phyloP scores from a whole-genome alignment of 352 stramenopile genomes.

The Phytopythium delawarense region DNA sequence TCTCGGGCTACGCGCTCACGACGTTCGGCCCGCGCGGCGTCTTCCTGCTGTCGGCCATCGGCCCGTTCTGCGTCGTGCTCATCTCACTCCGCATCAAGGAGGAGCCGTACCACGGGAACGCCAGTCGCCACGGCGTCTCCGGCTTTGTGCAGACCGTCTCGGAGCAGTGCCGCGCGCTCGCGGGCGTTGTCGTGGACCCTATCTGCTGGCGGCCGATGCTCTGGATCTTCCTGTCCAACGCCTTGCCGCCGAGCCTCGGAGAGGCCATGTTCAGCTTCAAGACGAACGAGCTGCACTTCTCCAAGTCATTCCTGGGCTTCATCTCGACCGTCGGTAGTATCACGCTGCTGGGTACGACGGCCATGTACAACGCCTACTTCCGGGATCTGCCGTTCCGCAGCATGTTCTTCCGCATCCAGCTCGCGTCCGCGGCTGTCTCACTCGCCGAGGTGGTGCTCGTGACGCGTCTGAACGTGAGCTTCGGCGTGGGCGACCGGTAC shows the following conservation, averaged over 20 bases:
- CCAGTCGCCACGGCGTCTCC: conserved; percentile 5
- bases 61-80: conserved; percentile 56
- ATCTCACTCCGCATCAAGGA: conserved; percentile 61
- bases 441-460: conserved; percentile 72
- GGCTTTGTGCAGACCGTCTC: conserved; percentile 51
- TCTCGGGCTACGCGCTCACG: conserved; percentile 57
- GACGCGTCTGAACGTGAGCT: conserved; percentile 50
- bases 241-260: conserved; percentile 58
- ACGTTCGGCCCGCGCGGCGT: conserved; percentile 56
- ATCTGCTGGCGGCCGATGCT: conserved; percentile 77
- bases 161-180: conserved; percentile 45
- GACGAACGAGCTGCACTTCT: conserved; percentile 67
- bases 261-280: conserved; percentile 87
- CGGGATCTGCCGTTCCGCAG: conserved; percentile 69
- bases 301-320: conserved; percentile 74
- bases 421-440: conserved; percentile 61
- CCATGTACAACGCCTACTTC: conserved; percentile 79
- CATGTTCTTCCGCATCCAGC: conserved; percentile 74
- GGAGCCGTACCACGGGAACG: conserved; percentile 26
- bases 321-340: conserved; percentile 73
- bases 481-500: conserved; percentile 61
- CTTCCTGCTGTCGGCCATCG: conserved; percentile 71
- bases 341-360: conserved; percentile 64
- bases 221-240: conserved; percentile 82
- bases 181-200: conserved; percentile 56